phyloP scores from a whole-genome alignment of 2,329 filamentous ascomycete species.

The Lasiodiplodia theobromae region DNA sequence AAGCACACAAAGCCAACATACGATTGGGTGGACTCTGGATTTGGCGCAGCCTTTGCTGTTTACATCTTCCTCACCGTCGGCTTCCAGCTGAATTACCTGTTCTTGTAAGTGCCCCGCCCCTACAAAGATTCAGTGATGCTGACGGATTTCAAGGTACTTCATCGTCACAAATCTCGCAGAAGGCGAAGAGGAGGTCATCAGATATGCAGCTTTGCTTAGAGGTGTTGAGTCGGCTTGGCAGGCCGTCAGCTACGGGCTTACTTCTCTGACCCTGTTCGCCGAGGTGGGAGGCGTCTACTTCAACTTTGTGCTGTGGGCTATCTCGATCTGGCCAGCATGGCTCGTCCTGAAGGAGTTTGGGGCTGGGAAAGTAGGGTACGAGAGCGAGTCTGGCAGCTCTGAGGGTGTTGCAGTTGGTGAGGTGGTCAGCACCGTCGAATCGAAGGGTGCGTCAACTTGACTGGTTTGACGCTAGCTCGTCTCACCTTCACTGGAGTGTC shows the following conservation, averaged over 20 bases:
- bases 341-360: constrained; percentile 67
- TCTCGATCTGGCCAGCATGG: constrained; percentile 71
- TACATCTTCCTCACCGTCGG: constrained; percentile 71
- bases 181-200: constrained; percentile 68
- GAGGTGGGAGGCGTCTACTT: constrained; percentile 72
- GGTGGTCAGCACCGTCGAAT: not conserved
- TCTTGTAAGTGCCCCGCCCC: constrained; percentile 55
- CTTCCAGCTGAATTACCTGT: constrained; percentile 78
- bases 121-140: not conserved
- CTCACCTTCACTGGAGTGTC: too few species aligned
- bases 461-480: not conserved
- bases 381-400: not conserved
- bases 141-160: constrained; percentile 63
- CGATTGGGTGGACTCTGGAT: constrained; percentile 70
- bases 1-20: constrained; percentile 63
- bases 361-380: not conserved
- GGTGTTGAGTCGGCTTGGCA: constrained; percentile 77
- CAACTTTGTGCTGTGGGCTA: constrained; percentile 73
- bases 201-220: constrained; percentile 71
- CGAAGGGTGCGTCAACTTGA: not conserved
- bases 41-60: constrained; percentile 70
- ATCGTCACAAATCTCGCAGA: constrained; percentile 70
- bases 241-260: constrained; percentile 73
- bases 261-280: constrained; percentile 67
- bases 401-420: not conserved